These are phyloP conservation scores for Daucus carota DNA, from an alignment of 129 eudicot species.

Conservation along the genomic window DH1_v3.0 NC_030385.2:45334001-45334500, in stretches of 20 bases:
- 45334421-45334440: neutral
- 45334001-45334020: too few relatives aligned
- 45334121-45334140: neutral
- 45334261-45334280: too few relatives aligned
- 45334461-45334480: neutral
- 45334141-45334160: neutral
- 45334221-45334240: too few relatives aligned
- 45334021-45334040: neutral
- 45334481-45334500: neutral
- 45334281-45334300: too few relatives aligned
- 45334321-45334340: too few relatives aligned
- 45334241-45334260: too few relatives aligned
- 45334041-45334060: neutral
- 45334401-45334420: neutral
- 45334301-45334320: too few relatives aligned
- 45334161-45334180: too few relatives aligned
- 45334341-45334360: neutral
- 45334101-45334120: neutral
- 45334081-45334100: neutral
- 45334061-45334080: slow-evolving; percentile 5
- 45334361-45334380: neutral
- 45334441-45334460: slow-evolving; percentile 10
- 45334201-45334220: too few relatives aligned
- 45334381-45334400: neutral
- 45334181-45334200: too few relatives aligned